Conservation (phyloP, 2,329 filamentous ascomycete genomes). For the Nemania serpens region DNA sequence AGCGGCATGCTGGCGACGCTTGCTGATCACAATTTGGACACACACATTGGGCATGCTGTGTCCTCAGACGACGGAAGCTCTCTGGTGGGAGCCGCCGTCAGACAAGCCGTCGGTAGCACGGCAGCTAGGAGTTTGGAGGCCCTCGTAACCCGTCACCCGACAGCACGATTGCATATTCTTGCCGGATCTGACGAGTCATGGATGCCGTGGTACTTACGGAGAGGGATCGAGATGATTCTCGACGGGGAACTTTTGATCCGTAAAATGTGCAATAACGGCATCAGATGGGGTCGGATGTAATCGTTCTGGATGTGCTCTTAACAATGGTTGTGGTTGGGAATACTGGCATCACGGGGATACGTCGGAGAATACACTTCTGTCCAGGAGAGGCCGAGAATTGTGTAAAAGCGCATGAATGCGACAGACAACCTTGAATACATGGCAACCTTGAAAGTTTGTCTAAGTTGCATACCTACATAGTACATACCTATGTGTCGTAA, state of each 20-base stretch:
- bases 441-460: no score
- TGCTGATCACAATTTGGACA: constrained; percentile 9
- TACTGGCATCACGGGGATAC: no score
- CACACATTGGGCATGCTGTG: background rate
- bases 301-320: background rate
- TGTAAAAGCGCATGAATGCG: no score
- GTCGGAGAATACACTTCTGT: no score
- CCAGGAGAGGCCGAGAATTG: no score
- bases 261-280: background rate
- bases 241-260: background rate
- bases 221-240: background rate
- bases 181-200: constrained; percentile 21
- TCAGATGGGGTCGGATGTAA: background rate
- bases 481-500: no score
- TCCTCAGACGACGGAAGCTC: background rate
- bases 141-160: constrained; percentile 26
- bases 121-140: constrained; percentile 9
- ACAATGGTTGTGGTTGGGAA: no score
- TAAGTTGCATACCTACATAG: no score
- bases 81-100: background rate
- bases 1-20: background rate
- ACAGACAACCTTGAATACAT: no score
- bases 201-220: constrained; percentile 12
- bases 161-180: constrained; percentile 19
- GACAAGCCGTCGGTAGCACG: constrained; percentile 15